Percentiles rank a stretch among this genome's conserved stretches.
Conservation (phyloP, 2,329 filamentous ascomycete genomes). For the Penicillium sp. region DNA sequence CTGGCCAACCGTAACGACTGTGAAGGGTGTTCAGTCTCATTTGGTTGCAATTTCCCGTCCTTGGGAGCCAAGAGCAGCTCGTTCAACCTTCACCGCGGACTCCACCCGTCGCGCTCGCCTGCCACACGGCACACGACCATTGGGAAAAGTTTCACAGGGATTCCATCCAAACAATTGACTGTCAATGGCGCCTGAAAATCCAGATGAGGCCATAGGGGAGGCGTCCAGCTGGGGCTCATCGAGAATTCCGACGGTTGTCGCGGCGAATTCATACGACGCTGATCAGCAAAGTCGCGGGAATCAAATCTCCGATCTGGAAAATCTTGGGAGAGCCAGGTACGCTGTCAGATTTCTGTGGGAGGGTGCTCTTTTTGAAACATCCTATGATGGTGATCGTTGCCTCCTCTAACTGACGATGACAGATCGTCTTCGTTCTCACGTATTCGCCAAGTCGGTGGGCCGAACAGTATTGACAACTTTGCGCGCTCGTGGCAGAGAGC, state of each 20-base stretch:
- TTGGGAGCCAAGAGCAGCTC: background rate
- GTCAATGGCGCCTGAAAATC: constrained; percentile 5
- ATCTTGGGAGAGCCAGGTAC: constrained; percentile 13
- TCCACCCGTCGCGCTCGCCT: background rate
- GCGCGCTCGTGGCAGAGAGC: constrained; percentile 88
- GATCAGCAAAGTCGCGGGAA: constrained; percentile 6
- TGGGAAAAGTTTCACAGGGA: background rate
- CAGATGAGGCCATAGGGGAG: constrained; percentile 4
- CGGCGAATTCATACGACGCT: constrained; percentile 15
- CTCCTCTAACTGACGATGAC: constrained; percentile 5
- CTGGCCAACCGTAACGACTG: no score
- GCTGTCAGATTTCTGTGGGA: background rate
- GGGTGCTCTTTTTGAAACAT: background rate
- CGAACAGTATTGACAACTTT: constrained; percentile 92
- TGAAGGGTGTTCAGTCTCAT: background rate
- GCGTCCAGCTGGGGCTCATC: constrained; percentile 7
- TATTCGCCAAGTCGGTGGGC: constrained; percentile 66
- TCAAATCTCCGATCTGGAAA: constrained; percentile 13
- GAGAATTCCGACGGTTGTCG: constrained; percentile 2
- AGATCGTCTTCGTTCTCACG: constrained; percentile 42
- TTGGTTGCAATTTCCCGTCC: background rate
- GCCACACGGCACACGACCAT: background rate
- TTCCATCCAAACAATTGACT: background rate
- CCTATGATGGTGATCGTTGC: background rate
- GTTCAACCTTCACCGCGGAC: background rate